Base-by-base conservation (phyloP, 306 rosid genomes). In the Glycine tomentella region DNA sequence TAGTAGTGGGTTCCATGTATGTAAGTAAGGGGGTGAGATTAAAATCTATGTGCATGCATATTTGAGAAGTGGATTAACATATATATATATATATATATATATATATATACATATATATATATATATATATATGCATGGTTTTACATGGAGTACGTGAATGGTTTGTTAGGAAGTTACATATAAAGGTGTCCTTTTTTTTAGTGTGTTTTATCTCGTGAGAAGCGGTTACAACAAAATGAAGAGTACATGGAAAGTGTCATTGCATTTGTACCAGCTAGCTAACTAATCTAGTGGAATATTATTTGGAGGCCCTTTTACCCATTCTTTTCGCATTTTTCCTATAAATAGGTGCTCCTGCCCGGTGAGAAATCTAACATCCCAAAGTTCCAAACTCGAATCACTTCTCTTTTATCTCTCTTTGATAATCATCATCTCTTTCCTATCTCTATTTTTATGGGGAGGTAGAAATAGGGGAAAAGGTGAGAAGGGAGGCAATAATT, bases 311-410 rank as follows among this genome's bases (percentile, higher is more conserved):
- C 56, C 80, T 74, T 80, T 71, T 82, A 81, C 83, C 85, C 88
- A 38, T 72, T 25, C 80, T 66, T 80, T 68, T n/a, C 14, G 8
- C 45, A 25, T 25, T 25, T 20, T 56, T n/a, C 84, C 90, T 90
- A 90, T 88, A 90, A 90, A 86, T 88, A 86, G 82, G 56, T 79
- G 80, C 87, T 76, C 51, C 50, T 62, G 62, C 68, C 53, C 36
- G 25, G 31, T 51, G 73, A 51, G 66, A 50, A 72, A 72, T 31
- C 69, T 46, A 83, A 66, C 68, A 55, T 25, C 31, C 31, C 31
- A 25, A 25, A 25, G 31, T 25, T 33, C 52, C 72, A 31, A 20
- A 13, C 68, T 36, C 42, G 9, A 62, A 25, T 82, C 72, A 11
- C 79, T 79, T 70, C 48, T 66, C 74, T 78, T 65, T 63, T 66